Conservation (phyloP, 2,329 filamentous ascomycete species). For the Botrytis paeoniae region DNA sequence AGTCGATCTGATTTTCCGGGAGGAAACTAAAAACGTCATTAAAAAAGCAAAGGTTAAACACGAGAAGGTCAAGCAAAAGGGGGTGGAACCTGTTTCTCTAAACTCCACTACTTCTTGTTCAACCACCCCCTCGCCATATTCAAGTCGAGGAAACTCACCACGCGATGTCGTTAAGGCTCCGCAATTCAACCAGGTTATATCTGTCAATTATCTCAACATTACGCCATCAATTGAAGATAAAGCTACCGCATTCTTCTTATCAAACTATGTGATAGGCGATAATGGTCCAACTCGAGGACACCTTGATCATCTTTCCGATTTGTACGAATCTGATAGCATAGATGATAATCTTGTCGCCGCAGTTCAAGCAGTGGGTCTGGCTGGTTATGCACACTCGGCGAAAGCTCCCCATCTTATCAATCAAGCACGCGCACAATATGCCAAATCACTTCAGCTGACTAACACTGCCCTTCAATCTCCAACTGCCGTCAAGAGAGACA, state of each 20-base stretch:
- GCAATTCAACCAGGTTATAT: background rate
- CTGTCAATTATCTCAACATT: constrained; percentile 32
- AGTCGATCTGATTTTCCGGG: constrained; percentile 56
- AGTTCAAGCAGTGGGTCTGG: constrained; percentile 54
- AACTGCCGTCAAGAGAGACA: constrained; percentile 48
- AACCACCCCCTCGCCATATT: background rate
- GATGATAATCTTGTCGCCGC: constrained; percentile 49
- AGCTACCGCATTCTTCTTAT: constrained; percentile 31
- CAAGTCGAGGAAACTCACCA: background rate
- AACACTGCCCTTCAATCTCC: constrained; percentile 50
- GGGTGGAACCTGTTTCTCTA: background rate
- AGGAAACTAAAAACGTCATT: constrained; percentile 55
- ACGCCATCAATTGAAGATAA: constrained; percentile 34
- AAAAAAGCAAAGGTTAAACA: constrained; percentile 42
- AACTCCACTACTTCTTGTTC: background rate
- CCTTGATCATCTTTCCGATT: constrained; percentile 52
- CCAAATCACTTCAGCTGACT: constrained; percentile 49
- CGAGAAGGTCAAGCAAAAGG: constrained; percentile 12
- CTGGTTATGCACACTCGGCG: constrained; percentile 46
- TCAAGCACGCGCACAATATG: constrained; percentile 50
- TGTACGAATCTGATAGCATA: constrained; percentile 42
- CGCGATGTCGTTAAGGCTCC: background rate
- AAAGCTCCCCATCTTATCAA: constrained; percentile 43
- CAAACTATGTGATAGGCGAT: constrained; percentile 38
- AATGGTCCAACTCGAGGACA: constrained; percentile 46